Conservation (phyloP, 2,329 filamentous ascomycete genomes). For the Monosporascus sp. region DNA sequence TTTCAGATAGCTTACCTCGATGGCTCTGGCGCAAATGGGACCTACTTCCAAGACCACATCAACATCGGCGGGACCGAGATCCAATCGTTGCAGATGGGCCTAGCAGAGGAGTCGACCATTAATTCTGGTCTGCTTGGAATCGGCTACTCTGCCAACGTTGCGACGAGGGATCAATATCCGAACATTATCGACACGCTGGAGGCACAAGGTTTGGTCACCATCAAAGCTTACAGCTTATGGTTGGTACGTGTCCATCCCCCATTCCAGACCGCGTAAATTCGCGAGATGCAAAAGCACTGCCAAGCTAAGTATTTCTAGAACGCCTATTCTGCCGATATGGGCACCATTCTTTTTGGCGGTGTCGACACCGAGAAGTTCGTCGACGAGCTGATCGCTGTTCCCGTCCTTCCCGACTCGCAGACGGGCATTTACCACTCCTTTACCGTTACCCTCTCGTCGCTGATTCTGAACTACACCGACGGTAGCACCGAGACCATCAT, state of each 20-base stretch:
- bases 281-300: neutral
- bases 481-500: constrained; percentile 23
- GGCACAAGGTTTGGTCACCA: constrained; percentile 54
- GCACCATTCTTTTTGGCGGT: constrained; percentile 64
- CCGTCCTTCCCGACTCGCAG: constrained; percentile 44
- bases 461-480: constrained; percentile 32
- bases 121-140: constrained; percentile 55
- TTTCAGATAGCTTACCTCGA: constrained; percentile 61
- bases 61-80: constrained; percentile 45
- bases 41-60: constrained; percentile 55
- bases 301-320: constrained; percentile 27
- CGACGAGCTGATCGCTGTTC: constrained; percentile 49
- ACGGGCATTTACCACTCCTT: constrained; percentile 34
- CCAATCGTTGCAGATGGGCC: constrained; percentile 49
- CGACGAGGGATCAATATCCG: constrained; percentile 37
- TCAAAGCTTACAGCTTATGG: constrained; percentile 65
- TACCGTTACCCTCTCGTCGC: constrained; percentile 31
- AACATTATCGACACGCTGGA: constrained; percentile 63
- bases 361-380: constrained; percentile 63
- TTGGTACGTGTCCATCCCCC: constrained; percentile 32
- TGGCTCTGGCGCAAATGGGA: constrained; percentile 45
- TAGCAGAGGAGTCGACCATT: constrained; percentile 43
- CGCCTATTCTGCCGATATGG: constrained; percentile 49
- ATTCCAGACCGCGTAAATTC: neutral
- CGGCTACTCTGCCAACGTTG: constrained; percentile 48